These are phyloP conservation scores for Achlya hypogyna DNA, from an alignment of 352 stramenopile genomes.

Conservation along the genomic window DNA sequence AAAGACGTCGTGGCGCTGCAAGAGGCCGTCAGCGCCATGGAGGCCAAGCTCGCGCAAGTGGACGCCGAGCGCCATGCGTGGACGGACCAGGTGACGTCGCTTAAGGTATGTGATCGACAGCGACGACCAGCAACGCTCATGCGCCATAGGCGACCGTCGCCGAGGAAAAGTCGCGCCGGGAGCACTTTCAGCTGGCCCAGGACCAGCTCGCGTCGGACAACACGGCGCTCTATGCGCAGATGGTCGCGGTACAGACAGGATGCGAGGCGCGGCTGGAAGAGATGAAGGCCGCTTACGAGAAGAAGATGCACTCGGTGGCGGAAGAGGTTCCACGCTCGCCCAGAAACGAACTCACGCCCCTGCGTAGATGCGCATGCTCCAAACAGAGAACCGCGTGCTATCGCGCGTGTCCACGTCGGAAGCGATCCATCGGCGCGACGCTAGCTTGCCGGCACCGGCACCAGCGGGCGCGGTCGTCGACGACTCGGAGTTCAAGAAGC, in stretches of 20 bases:
- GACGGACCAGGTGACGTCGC: constrained; percentile 46
- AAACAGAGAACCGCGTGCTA: constrained; percentile 16
- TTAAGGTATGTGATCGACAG: constrained; percentile 42
- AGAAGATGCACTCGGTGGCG: constrained; percentile 53
- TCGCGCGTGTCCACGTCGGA: background rate
- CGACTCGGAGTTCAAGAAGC: constrained; percentile 34
- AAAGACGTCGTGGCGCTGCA: constrained; percentile 40
- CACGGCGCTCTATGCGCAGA: constrained; percentile 75
- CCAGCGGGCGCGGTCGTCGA: background rate
- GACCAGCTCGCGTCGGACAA: constrained; percentile 81
- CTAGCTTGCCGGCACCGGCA: background rate
- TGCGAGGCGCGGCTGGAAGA: constrained; percentile 80
- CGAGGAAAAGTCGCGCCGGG: constrained; percentile 65
- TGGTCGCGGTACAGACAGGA: constrained; percentile 74
- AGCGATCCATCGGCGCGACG: background rate
- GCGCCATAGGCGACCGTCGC: constrained; percentile 26
- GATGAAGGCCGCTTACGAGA: constrained; percentile 51
- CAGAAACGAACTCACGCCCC: background rate
- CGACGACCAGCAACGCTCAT: background rate
- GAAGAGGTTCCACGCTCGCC: constrained; percentile 35
- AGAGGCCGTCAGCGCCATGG: constrained; percentile 41
- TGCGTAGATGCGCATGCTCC: constrained; percentile 17
- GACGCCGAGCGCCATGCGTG: constrained; percentile 67
- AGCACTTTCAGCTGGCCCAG: constrained; percentile 82
- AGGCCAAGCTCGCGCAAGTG: constrained; percentile 50